Evolutionary conservation across 805 yeast genomes (phyloP).

Genomic region (Ogataea populi-albae): DNA sequence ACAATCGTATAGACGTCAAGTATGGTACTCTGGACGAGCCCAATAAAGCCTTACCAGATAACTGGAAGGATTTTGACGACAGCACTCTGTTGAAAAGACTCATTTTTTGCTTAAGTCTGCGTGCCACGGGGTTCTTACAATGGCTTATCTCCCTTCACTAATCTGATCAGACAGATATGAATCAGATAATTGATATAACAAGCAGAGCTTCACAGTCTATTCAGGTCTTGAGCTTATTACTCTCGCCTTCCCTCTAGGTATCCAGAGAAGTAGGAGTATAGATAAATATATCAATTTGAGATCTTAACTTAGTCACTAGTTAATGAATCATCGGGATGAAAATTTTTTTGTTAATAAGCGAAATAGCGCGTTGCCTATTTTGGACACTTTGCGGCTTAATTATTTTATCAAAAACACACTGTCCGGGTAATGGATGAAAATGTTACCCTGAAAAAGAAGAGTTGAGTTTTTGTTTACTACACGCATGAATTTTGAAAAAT

Average conservation of each 20-base stretch:
- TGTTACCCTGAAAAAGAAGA: no score
- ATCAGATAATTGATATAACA: no score
- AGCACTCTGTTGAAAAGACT: not conserved
- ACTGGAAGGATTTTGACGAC: conserved; percentile 1
- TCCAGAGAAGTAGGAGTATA: no score
- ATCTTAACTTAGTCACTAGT: not conserved
- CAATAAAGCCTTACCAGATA: not conserved
- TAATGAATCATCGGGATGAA: conserved; percentile 10
- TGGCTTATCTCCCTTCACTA: no score
- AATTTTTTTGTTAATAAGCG: conserved; percentile 12
- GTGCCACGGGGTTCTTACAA: no score
- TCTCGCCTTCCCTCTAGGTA: no score
- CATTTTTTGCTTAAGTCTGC: no score
- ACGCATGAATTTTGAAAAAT: conserved; percentile 2
- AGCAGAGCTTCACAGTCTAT: no score
- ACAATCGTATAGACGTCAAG: conserved; percentile 15
- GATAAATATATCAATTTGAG: not conserved
- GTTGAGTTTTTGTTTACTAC: no score
- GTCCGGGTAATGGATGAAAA: conserved; percentile 6
- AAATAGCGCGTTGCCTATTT: conserved; percentile 21
- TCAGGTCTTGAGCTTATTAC: no score
- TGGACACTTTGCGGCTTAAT: conserved; percentile 10
- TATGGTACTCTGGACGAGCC: not conserved
- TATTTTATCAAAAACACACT: no score
- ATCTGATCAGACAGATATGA: no score